Evolutionary conservation across 2,329 filamentous ascomycete genomes (phyloP), one percentile per base, ranked within the genome.

Genomic region (Colletotrichum paranaense): DNA sequence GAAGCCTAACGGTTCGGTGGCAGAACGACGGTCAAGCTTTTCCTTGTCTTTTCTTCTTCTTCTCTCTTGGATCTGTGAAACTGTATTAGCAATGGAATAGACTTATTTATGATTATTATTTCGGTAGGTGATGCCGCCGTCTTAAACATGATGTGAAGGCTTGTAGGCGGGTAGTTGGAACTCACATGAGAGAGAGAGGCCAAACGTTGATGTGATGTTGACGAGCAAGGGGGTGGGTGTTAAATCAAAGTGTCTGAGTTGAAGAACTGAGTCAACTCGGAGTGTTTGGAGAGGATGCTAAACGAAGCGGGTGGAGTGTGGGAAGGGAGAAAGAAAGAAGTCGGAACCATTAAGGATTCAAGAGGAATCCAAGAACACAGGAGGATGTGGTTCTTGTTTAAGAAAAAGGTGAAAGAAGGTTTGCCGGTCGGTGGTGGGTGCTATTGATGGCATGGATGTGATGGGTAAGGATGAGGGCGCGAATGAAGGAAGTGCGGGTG

Each of bases 111-210:
- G n/a, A 22, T 35, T 26, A 30, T 49, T n/a, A 30, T 49, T 16
- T 42, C 24, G 8, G 28, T 52, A 72, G 59, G 28, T 70, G 55
- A 32, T 64, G 32, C 59, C 35, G 59, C 28, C 12, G 59, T 60
- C 42, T 35, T 58, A 30, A 30, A 30, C 30, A 30, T 32, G 22
- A 35, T 7, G 30, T n/a, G 8, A 64, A 4, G 62, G n/a, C 22
- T 16, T 26, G 30, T n/a, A 30, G 28, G 52, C 49, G 60, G 32
- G 64, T 46, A 28, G 16, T 46, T 24, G 5, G 28, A 7, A 53
- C 22, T 42, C 58, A 64, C 53, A 46, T 69, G 58, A 59, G 59
- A 32, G 32, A 32, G 26, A 70, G 55, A 30, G 30, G 66, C 46
- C 30, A 60, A 42, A 6, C 9, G 53, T 63, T 53, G 62, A 60